Base-by-base conservation (phyloP, 495 filamentous ascomycete species). In the Aspergillus affinis region DNA sequence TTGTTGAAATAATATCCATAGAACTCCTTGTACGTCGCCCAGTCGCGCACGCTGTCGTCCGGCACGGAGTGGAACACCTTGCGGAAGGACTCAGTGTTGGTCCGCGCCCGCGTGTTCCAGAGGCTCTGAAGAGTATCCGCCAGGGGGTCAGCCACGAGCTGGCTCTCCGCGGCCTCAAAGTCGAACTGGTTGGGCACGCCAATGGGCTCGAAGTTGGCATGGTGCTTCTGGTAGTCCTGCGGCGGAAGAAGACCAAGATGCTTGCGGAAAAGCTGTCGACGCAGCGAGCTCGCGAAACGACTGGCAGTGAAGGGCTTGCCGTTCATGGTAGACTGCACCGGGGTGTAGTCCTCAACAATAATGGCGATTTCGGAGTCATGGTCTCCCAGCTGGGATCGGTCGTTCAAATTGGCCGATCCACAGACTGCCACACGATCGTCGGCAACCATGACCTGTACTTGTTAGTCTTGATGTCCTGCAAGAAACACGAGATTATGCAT, bases 341-440 rank as follows among this genome's bases (percentile, higher is more conserved):
- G 81, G 2, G 85, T 86, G 3, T 82, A 85, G 72, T 96, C 93
- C 67, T 92, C 87, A 63, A 95, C 86, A 46, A 92, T 72, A 54
- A 91, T 80, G n/a, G 90, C 90, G 61, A 93, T 91, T 61, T 93
- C 90, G 6, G 87, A 90, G 73, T 96, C 91, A 74, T 94, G 91
- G 57, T 82, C 80, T 18, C 93, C 93, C 17, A 96, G 82, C 72
- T 98, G 93, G 20, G 90, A 93, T 61, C 93, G 89, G 74, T 98
- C 93, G 75, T 98, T 98, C 47, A 98, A 74, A 72, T 98, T 98
- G 36, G 93, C 93, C 0, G 90, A 93, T 51, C 93, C 93, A 74
- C 89, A 91, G 70, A 98, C 93, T 29, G 92, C 93, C 53, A 91
- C 75, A 6, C 85, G 83, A 74, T 98, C 93, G 67, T 98, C 93